Conservation (phyloP, 805 yeast genomes). For the Candida maltosa region DNA sequence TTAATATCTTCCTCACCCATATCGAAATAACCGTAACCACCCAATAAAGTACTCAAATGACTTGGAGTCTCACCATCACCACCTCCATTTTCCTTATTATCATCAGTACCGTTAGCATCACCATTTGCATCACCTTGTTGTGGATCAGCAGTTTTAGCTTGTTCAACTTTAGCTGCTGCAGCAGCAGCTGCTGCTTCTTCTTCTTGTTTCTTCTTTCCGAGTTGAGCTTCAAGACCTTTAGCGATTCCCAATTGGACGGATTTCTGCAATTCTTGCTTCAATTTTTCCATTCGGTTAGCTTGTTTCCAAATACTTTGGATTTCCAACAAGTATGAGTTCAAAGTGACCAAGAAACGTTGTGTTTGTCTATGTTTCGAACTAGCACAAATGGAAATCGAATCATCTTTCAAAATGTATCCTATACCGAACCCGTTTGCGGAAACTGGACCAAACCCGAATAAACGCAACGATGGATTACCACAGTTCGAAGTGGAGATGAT, state of each 20-base stretch:
- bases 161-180: not conserved
- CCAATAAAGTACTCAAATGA: constrained; percentile 37
- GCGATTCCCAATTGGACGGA: too few relatives aligned
- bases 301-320: constrained; percentile 29
- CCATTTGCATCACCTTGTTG: not conserved
- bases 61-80: constrained; percentile 16
- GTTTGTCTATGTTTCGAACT: constrained; percentile 63
- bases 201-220: too few relatives aligned
- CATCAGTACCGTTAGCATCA: constrained; percentile 11
- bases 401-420: constrained; percentile 53
- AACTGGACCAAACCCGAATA: constrained; percentile 61
- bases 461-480: constrained; percentile 56
- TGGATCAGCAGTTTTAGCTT: too few relatives aligned
- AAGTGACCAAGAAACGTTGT: constrained; percentile 49
- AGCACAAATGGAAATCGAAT: constrained; percentile 49
- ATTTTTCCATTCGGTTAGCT: constrained; percentile 1
- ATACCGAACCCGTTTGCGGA: constrained; percentile 57
- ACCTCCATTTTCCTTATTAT: not conserved
- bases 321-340: constrained; percentile 48
- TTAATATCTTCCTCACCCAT: constrained; percentile 51
- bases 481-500: constrained; percentile 66
- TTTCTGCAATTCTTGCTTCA: constrained; percentile 4
- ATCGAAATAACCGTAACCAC: constrained; percentile 62
- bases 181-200: constrained; percentile 2
- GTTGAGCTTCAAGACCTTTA: too few relatives aligned